Conservation (phyloP, 306 rosid genomes). For the Ammopiptanthus mongolicus region DNA sequence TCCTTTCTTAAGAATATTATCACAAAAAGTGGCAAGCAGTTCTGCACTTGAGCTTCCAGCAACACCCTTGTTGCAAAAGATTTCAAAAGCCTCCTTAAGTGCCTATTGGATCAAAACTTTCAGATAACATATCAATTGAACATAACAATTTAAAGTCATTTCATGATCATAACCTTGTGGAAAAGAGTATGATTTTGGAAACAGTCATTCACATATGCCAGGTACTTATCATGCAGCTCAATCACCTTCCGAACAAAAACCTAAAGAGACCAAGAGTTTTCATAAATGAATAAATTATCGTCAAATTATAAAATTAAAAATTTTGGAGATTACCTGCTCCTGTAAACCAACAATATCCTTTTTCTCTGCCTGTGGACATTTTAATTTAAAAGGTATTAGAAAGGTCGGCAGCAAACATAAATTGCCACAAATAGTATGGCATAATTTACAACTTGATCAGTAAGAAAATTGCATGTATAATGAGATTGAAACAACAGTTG, state of each 20-base stretch:
- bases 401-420: constrained; percentile 22
- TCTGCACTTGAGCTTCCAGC: constrained; percentile 93
- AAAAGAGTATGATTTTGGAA: constrained; percentile 83
- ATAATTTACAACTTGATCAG: neutral
- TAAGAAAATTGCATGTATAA: neutral
- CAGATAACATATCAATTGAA: constrained; percentile 7
- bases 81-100: constrained; percentile 93
- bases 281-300: neutral
- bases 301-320: neutral
- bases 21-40: constrained; percentile 90
- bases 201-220: constrained; percentile 74
- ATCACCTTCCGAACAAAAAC: constrained; percentile 80
- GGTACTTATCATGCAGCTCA: constrained; percentile 87
- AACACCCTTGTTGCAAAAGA: constrained; percentile 83
- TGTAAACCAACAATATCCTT: constrained; percentile 69
- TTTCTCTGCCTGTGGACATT: constrained; percentile 67
- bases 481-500: neutral
- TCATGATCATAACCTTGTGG: constrained; percentile 70
- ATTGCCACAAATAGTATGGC: neutral
- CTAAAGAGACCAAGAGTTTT: constrained; percentile 42
- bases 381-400: constrained; percentile 8
- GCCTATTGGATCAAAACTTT: constrained; percentile 45
- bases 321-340: constrained; percentile 54
- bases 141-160: neutral
- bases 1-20: constrained; percentile 91